Evolutionary conservation across 2,329 filamentous ascomycete genomes (phyloP), one percentile per base, ranked within the genome.

Genomic region (Laburnicola sp.): DNA sequence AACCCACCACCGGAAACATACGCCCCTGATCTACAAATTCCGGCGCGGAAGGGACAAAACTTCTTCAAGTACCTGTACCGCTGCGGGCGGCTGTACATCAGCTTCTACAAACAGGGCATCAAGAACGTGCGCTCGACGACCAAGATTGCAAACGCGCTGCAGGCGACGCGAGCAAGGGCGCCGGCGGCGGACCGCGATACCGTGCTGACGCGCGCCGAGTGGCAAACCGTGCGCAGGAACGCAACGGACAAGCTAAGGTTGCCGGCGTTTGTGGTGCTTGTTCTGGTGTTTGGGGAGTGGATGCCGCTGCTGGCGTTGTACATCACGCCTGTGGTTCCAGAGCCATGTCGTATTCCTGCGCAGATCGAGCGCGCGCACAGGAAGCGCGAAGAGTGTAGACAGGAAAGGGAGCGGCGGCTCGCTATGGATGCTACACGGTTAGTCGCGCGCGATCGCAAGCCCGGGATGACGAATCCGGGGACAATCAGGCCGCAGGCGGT

Each of bases 51-150:
- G 21, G 64, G 73, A 6, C 70, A 80, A 27, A 74, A 75, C 26
- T 66, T 75, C 21, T 68, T 82, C 48, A 72, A 73, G 16, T 82
- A 88, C 75, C 77, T 83, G 55, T 82, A 83, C 64, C 69, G 74
- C 37, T 75, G 86, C 26, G 93, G 90, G 56, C 87, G 88, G 69
- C 84, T 88, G 45, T 96, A 96, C 73, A 62, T 88, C 7, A 74
- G 74, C 31, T 97, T 97, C 81, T 97, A 97, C 84, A 96, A 94
- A 75, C 81, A 84, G 1, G 93, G 92, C 16, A 74, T 96, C 28
- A 85, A 86, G 66, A 85, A 87, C 62, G 85, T 96, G 45, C 85
- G 84, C 69, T 75, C 78, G 52, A 96, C 96, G 58, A 78, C 79
- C 58, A 74, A 76, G 50, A 65, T 75, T 7, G 70, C 77, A 0